Evolutionary conservation across 2,329 filamentous ascomycete species (phyloP).

Genomic region (Colletotrichum chlorophyti): DNA sequence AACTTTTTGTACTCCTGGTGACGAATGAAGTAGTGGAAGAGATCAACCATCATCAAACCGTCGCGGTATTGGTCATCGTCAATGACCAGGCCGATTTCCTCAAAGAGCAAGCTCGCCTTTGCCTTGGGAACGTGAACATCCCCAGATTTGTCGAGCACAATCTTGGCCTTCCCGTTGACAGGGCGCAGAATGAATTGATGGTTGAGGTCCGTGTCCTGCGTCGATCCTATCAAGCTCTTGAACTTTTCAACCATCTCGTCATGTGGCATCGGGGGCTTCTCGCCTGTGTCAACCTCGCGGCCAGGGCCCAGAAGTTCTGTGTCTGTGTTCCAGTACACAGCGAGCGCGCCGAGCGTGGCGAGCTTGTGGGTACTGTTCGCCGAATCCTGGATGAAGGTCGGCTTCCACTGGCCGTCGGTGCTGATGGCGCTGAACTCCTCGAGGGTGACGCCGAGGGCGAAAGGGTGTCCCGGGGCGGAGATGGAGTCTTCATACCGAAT

Average conservation of each 20-base stretch:
- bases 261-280: constrained; percentile 70
- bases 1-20: constrained; percentile 97
- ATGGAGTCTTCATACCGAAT: constrained; percentile 98
- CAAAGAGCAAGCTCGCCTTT: constrained; percentile 90
- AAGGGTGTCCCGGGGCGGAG: constrained; percentile 92
- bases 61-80: constrained; percentile 98
- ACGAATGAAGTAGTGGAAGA: constrained; percentile 98
- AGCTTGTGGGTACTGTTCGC: constrained; percentile 88
- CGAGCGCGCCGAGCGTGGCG: constrained; percentile 85
- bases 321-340: constrained; percentile 99
- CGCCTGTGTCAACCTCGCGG: constrained; percentile 69
- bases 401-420: constrained; percentile 93
- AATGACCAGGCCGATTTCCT: constrained; percentile 96
- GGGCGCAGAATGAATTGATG: constrained; percentile 97
- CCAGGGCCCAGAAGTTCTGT: constrained; percentile 82
- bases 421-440: constrained; percentile 97
- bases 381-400: constrained; percentile 92
- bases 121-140: constrained; percentile 80
- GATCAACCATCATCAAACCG: constrained; percentile 94
- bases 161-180: constrained; percentile 91
- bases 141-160: constrained; percentile 94
- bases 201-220: constrained; percentile 61
- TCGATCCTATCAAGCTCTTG: constrained; percentile 78
- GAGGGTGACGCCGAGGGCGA: constrained; percentile 89
- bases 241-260: constrained; percentile 80